Conservation (phyloP, 202 grass and related monocot species). For the Zizania palustris region DNA sequence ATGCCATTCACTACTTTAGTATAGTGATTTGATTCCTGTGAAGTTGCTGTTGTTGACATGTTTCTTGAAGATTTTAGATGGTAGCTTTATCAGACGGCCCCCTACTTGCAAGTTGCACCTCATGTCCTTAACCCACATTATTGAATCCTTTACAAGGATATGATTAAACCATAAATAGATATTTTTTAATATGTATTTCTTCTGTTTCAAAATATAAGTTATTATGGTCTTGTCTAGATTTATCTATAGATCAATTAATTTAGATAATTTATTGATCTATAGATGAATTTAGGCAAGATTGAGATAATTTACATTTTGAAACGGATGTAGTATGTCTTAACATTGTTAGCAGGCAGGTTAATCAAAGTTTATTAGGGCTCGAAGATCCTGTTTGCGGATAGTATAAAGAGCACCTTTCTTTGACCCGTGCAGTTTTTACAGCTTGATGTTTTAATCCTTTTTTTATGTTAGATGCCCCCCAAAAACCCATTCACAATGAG, state of each 20-base stretch:
- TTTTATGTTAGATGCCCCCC: slow-evolving; percentile 44
- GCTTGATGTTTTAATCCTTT: neutral
- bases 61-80: neutral
- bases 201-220: no score
- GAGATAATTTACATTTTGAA: no score
- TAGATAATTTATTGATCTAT: no score
- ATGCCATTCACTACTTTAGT: no score
- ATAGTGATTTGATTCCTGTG: slow-evolving; percentile 16
- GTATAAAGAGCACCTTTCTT: neutral
- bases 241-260: no score
- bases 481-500: neutral
- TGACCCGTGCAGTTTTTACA: neutral
- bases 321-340: no score
- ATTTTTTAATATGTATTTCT: no score
- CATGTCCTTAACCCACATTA: neutral
- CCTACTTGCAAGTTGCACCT: neutral
- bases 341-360: slow-evolving; percentile 3
- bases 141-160: neutral
- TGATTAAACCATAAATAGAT: no score
- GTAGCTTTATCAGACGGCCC: neutral
- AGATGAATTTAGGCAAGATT: no score
- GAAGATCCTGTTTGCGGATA: neutral
- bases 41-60: slow-evolving; percentile 1
- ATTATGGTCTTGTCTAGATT: no score
- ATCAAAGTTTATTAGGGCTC: slow-evolving; percentile 18